phyloP scores from a whole-genome alignment of 805 yeast species.

The Pichia sporocuriosa region DNA sequence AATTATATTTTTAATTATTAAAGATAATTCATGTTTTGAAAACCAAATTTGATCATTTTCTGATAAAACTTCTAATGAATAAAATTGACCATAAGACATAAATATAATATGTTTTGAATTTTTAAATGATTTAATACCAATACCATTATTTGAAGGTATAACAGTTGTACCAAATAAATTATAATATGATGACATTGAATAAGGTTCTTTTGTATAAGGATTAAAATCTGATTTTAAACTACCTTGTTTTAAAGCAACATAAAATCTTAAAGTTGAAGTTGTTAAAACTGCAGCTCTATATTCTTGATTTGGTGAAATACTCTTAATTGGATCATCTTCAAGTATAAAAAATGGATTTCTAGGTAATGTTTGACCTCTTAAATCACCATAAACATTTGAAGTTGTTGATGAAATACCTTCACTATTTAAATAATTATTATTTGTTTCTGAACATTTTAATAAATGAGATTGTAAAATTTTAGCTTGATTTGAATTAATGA shows the following conservation, averaged over 20 bases:
- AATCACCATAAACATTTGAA: conserved; percentile 56
- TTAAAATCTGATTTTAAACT: conserved; percentile 52
- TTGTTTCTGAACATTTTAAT: conserved; percentile 35
- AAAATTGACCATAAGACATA: conserved; percentile 44
- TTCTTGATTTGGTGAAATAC: conserved; percentile 52
- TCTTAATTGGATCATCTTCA: conserved; percentile 66
- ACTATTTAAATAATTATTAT: conserved; percentile 49
- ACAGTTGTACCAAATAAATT: conserved; percentile 68
- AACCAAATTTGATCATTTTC: conserved; percentile 41
- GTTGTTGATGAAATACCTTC: conserved; percentile 40
- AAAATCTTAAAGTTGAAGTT: conserved; percentile 60
- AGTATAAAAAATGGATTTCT: conserved; percentile 70
- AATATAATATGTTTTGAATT: conserved; percentile 46
- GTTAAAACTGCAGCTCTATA: conserved; percentile 63
- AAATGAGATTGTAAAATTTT: conserved; percentile 49
- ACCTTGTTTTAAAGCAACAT: conserved; percentile 49
- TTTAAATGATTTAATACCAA: conserved; percentile 32
- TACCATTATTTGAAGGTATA: conserved; percentile 37
- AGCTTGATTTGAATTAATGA: conserved; percentile 37
- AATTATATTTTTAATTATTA: conserved; percentile 37
- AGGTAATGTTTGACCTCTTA: conserved; percentile 63
- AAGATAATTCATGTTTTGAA: conserved; percentile 43
- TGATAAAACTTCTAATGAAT: conserved; percentile 42
- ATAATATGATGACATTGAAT: conserved; percentile 63
- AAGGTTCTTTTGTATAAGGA: conserved; percentile 41